Base-by-base conservation (phyloP, 768 basidiomycete species). In the Boletus rubroflammeus region DNA sequence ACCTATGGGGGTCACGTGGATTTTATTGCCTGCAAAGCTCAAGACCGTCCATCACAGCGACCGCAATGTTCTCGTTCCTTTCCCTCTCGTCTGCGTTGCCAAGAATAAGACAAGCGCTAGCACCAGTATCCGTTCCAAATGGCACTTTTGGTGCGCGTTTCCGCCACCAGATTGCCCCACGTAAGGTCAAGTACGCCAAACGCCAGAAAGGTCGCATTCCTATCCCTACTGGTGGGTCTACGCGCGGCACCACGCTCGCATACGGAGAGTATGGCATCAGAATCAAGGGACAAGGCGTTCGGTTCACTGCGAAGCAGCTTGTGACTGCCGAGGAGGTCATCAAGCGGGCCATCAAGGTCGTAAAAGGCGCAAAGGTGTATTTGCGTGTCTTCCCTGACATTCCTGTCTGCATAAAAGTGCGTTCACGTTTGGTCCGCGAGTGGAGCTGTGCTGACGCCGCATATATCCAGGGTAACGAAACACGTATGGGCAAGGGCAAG, bases 401-500 rank as follows among this genome's bases (percentile, higher is more conserved):
- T 55, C 94, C 95, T 3, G 94, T 99, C 55, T 97, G 95, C 76
- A 86, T 98, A 51, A 98, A 99, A 83, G 93, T 91, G 54, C 41
- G 77, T 63, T 8, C 35, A 15, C 17, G 46, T 28, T 43, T 45
- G 36, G 5, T 17, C 10, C 10, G 15, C 21, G 13, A 6, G n/a
- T 21, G 2, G 10, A 10, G 13, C 6, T 6, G 43, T 40, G 13
- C 13, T 61, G 19, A 67, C 21, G 43, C 32, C 34, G 10, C 39
- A 45, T 45, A 29, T 25, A 15, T 32, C 6, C 55, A 93, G 91
- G 96, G 97, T 50, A 98, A 97, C 63, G 95, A 98, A 72, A 95
- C 93, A 6, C 89, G 97, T 79, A 98, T 98, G 97, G 97, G 97
- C 47, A 98, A 98, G 74, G 97, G 97, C 55, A 99, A 99, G 72